phyloP scores from a whole-genome alignment of 2,329 filamentous ascomycete genomes.

The Arachnomyces sp. region DNA sequence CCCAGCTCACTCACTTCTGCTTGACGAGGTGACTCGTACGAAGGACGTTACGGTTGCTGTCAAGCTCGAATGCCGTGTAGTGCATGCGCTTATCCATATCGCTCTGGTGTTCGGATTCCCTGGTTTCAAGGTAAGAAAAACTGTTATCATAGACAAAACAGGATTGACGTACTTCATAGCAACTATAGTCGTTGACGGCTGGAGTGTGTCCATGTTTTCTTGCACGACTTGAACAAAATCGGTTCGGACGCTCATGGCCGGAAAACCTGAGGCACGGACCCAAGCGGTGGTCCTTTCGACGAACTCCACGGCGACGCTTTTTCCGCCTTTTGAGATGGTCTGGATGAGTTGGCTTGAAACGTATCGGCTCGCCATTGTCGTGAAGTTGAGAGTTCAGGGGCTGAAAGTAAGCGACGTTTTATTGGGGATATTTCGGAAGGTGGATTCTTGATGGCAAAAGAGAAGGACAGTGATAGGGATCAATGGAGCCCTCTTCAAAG shows the following conservation, averaged over 20 bases:
- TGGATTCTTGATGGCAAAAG: slow-evolving; percentile 1
- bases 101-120: slow-evolving; percentile 8
- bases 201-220: slow-evolving; percentile 6
- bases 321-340: slow-evolving; percentile 6
- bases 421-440: background rate
- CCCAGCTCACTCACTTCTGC: slow-evolving; percentile 9
- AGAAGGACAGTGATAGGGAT: too few species aligned
- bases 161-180: slow-evolving; percentile 8
- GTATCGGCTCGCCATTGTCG: slow-evolving; percentile 7
- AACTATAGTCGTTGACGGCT: slow-evolving; percentile 5
- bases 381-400: too few species aligned
- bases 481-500: too few species aligned
- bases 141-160: background rate
- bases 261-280: slow-evolving; percentile 6
- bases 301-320: slow-evolving; percentile 6
- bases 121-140: slow-evolving; percentile 2
- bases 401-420: slow-evolving; percentile 3
- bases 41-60: too few species aligned
- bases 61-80: slow-evolving; percentile 7
- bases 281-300: slow-evolving; percentile 9
- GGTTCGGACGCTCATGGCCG: slow-evolving; percentile 2
- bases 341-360: slow-evolving; percentile 9
- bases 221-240: slow-evolving; percentile 8
- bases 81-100: slow-evolving; percentile 5
- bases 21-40: too few species aligned